phyloP scores from a whole-genome alignment of 352 stramenopile genomes.

The Pythium phragmitis region DNA sequence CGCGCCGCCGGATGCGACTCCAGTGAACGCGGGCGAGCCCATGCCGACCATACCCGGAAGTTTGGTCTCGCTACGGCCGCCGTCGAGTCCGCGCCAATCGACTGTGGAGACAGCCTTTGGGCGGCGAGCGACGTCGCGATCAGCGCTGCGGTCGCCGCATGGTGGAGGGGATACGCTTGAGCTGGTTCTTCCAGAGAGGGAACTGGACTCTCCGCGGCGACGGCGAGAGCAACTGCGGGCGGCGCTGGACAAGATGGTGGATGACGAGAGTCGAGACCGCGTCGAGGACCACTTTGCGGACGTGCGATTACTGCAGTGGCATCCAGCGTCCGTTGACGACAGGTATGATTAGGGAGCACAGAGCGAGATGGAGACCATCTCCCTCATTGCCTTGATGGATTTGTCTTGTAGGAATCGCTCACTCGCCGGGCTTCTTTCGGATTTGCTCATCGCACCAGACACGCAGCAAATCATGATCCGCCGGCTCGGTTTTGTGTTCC shows the following conservation, averaged over 20 bases:
- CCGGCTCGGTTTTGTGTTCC: constrained; percentile 52
- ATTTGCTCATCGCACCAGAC: constrained; percentile 46
- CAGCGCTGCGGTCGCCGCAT: background rate
- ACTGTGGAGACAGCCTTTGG: constrained; percentile 24
- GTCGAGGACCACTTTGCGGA: constrained; percentile 31
- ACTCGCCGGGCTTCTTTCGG: constrained; percentile 46
- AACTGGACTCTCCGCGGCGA: constrained; percentile 7
- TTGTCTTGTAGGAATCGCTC: constrained; percentile 31
- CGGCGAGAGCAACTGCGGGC: constrained; percentile 10
- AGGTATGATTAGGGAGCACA: constrained; percentile 15
- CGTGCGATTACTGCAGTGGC: constrained; percentile 51
- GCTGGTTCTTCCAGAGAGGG: background rate
- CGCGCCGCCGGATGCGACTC: background rate
- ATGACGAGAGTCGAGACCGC: constrained; percentile 30
- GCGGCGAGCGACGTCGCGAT: constrained; percentile 7
- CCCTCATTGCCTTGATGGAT: background rate
- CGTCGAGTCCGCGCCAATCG: background rate
- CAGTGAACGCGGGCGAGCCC: background rate
- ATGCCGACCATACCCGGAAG: background rate
- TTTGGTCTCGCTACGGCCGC: background rate
- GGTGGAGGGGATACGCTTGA: background rate
- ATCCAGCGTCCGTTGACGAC: constrained; percentile 43
- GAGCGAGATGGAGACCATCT: background rate
- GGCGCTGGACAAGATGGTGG: constrained; percentile 24
- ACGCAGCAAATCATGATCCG: constrained; percentile 58